Evolutionary conservation across 1,284 basidiomycete genomes (phyloP), one percentile per base, ranked within the genome.

Genomic region (Malassezia brasiliensis): DNA sequence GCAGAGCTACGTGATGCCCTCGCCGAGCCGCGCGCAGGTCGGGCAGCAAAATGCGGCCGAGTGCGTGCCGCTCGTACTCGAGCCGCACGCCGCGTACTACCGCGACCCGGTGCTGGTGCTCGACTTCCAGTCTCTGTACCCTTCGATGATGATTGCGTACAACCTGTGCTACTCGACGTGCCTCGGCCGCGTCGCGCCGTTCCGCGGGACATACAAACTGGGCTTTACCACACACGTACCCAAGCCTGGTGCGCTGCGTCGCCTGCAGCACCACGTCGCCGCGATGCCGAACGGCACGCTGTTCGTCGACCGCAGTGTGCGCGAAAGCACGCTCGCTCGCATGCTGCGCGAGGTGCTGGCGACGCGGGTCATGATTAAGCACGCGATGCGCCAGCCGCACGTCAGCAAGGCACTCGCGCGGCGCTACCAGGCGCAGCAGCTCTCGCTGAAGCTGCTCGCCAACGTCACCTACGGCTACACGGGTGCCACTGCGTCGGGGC

Each of bases 101-200:
- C 87, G 83, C 45, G 87, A 87, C 63, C 93, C 94, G 2, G 79
- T 96, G 34, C 77, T 93, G 20, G 90, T 93, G 7, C 80, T 98
- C 50, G 94, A 98, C 76, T 98, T 96, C 72, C 90, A 96, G 72
- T 89, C 86, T 2, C 80, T 98, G 30, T 96, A 98, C 72, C 93
- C 94, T 0, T 91, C 88, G 0, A 81, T 96, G 66, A 96, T 96
- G 90, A 94, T 98, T 65, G 91, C 90, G 6, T 93, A 96, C 78
- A 96, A 96, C 74, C 48, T 74, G 11, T 74, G 66, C 59, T 68
- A 68, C 52, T 71, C 90, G 36, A 96, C 93, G 3, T 96, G 90
- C 75, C 79, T 98, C n/a, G 93, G 93, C 3, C 82, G 90, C 6
- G 80, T 89, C 25, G 80, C 81, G 17, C 80, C 84, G 34, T 96